These are phyloP conservation scores for Hippophae tibetana DNA, from an alignment of 306 rosid species.

Conservation along the genomic window DNA sequence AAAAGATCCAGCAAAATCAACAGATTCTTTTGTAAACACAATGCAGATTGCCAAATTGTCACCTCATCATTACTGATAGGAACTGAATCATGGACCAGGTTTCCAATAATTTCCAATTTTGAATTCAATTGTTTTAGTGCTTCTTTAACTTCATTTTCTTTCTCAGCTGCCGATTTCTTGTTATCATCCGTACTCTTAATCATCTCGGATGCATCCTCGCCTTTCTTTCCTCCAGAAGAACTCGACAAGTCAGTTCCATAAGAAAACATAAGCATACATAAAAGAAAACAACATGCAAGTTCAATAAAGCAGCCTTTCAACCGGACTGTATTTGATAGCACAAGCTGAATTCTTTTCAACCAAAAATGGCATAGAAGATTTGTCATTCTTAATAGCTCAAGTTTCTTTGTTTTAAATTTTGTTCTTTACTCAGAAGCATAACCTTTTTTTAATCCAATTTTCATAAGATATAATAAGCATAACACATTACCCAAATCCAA, in stretches of 20 bases:
- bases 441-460: no score
- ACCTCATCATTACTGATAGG: constrained; percentile 80
- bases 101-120: constrained; percentile 67
- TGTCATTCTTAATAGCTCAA: no score
- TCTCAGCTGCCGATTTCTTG: constrained; percentile 49
- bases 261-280: neutral
- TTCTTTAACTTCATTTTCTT: constrained; percentile 66
- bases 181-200: constrained; percentile 55
- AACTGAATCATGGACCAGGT: constrained; percentile 87
- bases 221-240: constrained; percentile 1
- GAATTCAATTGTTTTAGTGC: constrained; percentile 38
- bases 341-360: no score
- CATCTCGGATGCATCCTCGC: constrained; percentile 48
- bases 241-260: neutral
- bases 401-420: no score
- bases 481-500: no score
- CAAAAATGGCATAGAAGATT: no score
- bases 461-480: no score
- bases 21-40: neutral
- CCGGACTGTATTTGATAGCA: neutral
- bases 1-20: neutral
- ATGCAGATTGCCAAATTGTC: neutral
- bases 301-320: neutral
- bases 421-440: no score
- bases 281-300: neutral